Evolutionary conservation across 2,329 filamentous ascomycete genomes (phyloP), one percentile per base, ranked within the genome.

Genomic region (Fusarium coffeatum): DNA sequence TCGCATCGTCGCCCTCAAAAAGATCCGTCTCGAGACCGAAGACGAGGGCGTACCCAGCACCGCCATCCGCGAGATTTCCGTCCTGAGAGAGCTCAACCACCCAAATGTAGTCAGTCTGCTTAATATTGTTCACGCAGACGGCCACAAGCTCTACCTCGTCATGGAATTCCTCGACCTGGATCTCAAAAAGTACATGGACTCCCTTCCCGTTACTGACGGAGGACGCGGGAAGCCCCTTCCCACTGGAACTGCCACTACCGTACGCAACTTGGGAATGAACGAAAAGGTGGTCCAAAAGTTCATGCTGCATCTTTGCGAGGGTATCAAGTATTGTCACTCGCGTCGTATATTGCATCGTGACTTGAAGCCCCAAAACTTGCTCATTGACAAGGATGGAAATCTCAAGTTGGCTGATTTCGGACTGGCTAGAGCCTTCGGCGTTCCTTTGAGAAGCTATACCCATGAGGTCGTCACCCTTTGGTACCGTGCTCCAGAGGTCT

Each of bases 131-230:
- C 94, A 97, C 79, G 93, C 94, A 76, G 94, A 97, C 78, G 93
- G 94, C 59, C 93, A 97, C 83, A 98, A 97, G 84, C 89, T 98
- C 48, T 97, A 97, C 81, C 91, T 98, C 47, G 94, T 97, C 72
- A 92, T 94, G 72, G 94, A 98, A 79, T 97, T 93, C 81, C 90
- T 97, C 71, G 94, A 97, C 76, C 86, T 95, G 57, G 94, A 98
- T 76, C 85, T 98, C 73, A 98, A 98, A 84, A 97, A 97, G 81
- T 97, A 97, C 82, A 97, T 97, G 93, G 94, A 97, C 81, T 88
- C 93, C 7, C 86, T 97, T 43, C 93, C 93, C 4, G 90, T 95
- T 58, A 90, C 86, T 75, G 92, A 97, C 76, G 93, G 93, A 73
- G 93, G 93, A 23, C 89, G 93, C 57, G 93, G 93, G 75, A 96